These are phyloP conservation scores for Fomes fomentarius DNA, from an alignment of 1,284 basidiomycete genomes.

Conservation along the genomic window DNA sequence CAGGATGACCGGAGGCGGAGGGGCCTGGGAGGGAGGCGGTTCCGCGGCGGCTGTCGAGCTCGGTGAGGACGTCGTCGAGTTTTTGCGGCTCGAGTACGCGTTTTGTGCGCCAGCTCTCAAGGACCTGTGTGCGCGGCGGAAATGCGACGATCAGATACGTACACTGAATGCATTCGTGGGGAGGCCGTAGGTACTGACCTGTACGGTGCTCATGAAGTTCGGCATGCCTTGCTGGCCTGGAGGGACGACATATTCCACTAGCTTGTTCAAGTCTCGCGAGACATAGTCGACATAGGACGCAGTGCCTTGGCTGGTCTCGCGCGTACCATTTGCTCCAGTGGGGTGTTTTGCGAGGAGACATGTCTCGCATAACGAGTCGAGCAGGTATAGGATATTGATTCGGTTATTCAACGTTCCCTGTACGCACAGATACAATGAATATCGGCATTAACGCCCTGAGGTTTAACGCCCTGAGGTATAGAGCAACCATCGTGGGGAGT, in stretches of 20 bases:
- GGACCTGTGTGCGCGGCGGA: slow-evolving; percentile 54
- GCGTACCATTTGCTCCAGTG: slow-evolving; percentile 40
- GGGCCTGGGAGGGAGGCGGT: slow-evolving; percentile 37
- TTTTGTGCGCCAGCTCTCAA: slow-evolving; percentile 86
- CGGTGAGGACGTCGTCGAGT: slow-evolving; percentile 66
- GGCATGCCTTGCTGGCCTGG: slow-evolving; percentile 80
- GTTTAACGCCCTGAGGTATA: too few species aligned
- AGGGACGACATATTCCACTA: slow-evolving; percentile 85
- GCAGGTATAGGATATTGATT: slow-evolving; percentile 92
- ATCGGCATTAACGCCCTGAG: background rate
- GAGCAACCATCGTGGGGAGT: too few species aligned
- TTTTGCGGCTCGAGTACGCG: slow-evolving; percentile 80
- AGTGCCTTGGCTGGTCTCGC: slow-evolving; percentile 43
- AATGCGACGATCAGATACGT: background rate
- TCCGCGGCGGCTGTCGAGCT: slow-evolving; percentile 47
- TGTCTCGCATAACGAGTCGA: slow-evolving; percentile 86
- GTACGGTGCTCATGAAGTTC: slow-evolving; percentile 84
- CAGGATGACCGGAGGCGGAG: slow-evolving; percentile 10
- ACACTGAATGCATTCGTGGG: background rate
- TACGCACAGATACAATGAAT: slow-evolving; percentile 5
- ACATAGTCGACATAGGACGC: slow-evolving; percentile 80
- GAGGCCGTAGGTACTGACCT: slow-evolving; percentile 52
- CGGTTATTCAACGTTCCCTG: slow-evolving; percentile 88
- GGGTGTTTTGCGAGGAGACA: slow-evolving; percentile 68
- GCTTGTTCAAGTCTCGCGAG: slow-evolving; percentile 69